Conservation (phyloP, 805 yeast genomes). For the Allodekkera sacchari region DNA sequence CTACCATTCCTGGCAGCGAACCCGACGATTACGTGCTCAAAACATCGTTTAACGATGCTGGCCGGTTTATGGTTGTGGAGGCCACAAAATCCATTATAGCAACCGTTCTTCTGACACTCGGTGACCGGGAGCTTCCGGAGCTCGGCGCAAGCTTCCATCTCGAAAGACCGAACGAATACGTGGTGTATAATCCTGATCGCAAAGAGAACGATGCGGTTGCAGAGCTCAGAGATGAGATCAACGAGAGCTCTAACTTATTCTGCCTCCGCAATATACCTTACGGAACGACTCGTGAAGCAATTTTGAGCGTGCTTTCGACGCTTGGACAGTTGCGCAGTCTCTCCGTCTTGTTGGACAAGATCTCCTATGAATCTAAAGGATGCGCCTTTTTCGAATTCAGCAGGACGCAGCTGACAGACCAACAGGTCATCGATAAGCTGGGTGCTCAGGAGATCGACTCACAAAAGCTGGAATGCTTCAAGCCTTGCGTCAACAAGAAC, state of each 20-base stretch:
- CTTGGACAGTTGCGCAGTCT: conserved; percentile 34
- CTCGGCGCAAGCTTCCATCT: conserved; percentile 25
- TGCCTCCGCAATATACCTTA: conserved; percentile 34
- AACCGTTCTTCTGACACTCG: conserved; percentile 42
- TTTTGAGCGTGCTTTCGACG: conserved; percentile 32
- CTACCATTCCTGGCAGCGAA: conserved; percentile 34
- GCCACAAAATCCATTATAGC: conserved; percentile 45
- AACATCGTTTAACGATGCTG: conserved; percentile 23
- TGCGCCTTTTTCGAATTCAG: conserved; percentile 45
- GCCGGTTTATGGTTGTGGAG: conserved; percentile 37
- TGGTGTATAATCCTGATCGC: conserved; percentile 28
- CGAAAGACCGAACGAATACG: conserved; percentile 39
- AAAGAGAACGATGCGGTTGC: conserved; percentile 41
- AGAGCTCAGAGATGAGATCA: conserved; percentile 34
- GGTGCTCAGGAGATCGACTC: neutral
- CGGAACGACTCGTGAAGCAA: conserved; percentile 33
- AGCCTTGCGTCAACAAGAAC: conserved; percentile 29
- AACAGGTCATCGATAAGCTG: conserved; percentile 5
- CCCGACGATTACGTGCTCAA: conserved; percentile 21
- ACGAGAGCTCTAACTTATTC: conserved; percentile 19
- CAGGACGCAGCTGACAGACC: conserved; percentile 8
- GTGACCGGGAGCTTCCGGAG: conserved; percentile 25
- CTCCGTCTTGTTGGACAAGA: conserved; percentile 36
- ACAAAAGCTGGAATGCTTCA: conserved; percentile 25
- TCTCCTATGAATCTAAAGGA: conserved; percentile 46